Conservation (phyloP, 495 filamentous ascomycete species). For the Tuber indicum region DNA sequence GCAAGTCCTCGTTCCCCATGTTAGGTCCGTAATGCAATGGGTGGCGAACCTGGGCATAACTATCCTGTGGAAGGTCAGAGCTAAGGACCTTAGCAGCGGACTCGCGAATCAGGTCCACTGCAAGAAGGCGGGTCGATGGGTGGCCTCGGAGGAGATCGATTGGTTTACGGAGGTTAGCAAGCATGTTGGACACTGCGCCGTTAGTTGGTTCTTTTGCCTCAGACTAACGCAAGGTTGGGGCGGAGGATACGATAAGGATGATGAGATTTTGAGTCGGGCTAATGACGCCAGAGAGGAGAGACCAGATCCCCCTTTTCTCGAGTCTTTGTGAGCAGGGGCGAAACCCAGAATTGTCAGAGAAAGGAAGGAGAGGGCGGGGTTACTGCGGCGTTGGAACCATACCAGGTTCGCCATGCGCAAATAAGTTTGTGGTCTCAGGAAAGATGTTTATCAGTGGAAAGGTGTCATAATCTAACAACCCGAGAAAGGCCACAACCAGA, state of each 20-base stretch:
- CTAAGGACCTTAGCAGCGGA: slow-evolving; percentile 55
- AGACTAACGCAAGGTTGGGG: neutral
- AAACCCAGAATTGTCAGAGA: neutral
- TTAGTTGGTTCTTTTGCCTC: neutral
- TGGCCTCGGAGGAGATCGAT: slow-evolving; percentile 41
- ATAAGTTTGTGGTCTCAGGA: neutral
- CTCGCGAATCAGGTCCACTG: slow-evolving; percentile 51
- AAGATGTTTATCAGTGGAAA: neutral
- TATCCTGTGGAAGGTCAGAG: slow-evolving; percentile 49
- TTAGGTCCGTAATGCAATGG: slow-evolving; percentile 71
- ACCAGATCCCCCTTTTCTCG: neutral
- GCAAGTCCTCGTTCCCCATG: slow-evolving; percentile 60
- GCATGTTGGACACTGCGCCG: neutral
- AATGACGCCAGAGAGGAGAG: neutral
- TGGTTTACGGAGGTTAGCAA: neutral
- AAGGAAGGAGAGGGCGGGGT: neutral
- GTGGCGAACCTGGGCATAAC: slow-evolving; percentile 21
- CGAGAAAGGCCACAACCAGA: neutral
- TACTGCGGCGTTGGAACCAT: neutral
- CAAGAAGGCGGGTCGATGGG: slow-evolving; percentile 52
- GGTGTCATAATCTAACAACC: neutral
- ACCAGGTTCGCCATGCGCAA: neutral
- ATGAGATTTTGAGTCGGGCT: neutral
- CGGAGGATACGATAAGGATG: neutral
- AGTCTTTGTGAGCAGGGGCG: neutral